Base-by-base conservation (phyloP, 345 rosid genomes). In the Arabidopsis arenosa region DNA sequence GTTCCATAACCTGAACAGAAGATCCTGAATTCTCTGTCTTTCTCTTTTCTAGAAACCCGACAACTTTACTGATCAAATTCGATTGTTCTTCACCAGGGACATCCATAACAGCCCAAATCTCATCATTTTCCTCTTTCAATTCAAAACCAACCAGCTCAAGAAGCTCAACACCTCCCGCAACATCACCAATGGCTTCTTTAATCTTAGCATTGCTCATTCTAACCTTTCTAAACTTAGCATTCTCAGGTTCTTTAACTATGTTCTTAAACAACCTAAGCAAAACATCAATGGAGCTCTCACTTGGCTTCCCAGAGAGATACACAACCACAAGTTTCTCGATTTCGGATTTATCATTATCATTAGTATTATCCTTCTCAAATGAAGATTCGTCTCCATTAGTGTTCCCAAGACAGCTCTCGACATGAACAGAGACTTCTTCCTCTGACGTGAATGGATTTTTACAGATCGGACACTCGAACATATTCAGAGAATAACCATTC, bases 131-230 rank as follows among this genome's bases (percentile, higher is more conserved):
- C 40, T 90, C 95, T 76, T 72, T 90, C 84, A 90, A 78, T 61
- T 72, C 63, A 61, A 93, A 93, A 10, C 97, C 98, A 48, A 85
- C 85, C 70, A 75, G 39, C 81, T 90, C 93, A 81, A 93, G 86
- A 75, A 91, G 63, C 80, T 90, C 97, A 61, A 91, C 65, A 49
- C 93, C 96, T 69, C 97, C 98, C 0, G 85, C 73, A 69, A 90
- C 92, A 61, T 93, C 94, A 48, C 87, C 87, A 23, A 93, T 60
- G 0, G 92, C 94, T 79, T 93, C 96, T 77, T 86, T 83, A 30
- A 93, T 90, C 95, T 89, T 91, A 0, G 90, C 86, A 79, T 93
- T 93, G 0, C 90, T 82, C 97, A 91, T 80, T 59, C 97, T 74
- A 77, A 93, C 73, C 83, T 72, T 90, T 87, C 98, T 83, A 74